A percentile compares a stretch with the other conserved stretches of the same genome.
These are phyloP conservation scores for Aspergillus arachidicola DNA, from an alignment of 2,329 filamentous ascomycete genomes.

Conservation along the genomic window DNA sequence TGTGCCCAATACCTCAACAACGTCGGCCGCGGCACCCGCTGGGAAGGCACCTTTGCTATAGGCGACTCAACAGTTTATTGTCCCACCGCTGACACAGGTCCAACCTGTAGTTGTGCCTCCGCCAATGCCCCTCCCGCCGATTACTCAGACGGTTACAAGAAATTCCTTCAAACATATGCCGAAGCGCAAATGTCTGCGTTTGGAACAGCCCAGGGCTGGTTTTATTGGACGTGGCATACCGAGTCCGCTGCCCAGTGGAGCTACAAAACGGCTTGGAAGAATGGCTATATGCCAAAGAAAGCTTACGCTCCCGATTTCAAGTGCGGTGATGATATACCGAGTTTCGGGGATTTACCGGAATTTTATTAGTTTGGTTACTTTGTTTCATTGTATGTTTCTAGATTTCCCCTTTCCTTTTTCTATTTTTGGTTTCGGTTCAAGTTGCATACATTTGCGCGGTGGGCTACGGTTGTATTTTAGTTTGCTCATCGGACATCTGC, in stretches of 20 bases:
- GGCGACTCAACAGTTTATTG: conserved; percentile 74
- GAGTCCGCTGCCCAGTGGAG: conserved; percentile 89
- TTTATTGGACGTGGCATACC: conserved; percentile 98
- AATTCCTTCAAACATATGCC: conserved; percentile 85
- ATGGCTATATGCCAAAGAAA: conserved; percentile 75
- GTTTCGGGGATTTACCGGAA: conserved; percentile 48
- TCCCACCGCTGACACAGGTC: conserved; percentile 61
- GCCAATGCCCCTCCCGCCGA: conserved; percentile 73
- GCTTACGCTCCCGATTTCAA: conserved; percentile 72
- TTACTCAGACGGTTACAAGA: conserved; percentile 77
- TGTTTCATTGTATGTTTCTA: conserved; percentile 12
- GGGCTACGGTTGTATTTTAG: not conserved
- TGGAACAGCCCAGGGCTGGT: conserved; percentile 94
- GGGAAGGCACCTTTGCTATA: conserved; percentile 78
- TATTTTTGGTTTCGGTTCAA: not conserved
- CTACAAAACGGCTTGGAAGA: conserved; percentile 63
- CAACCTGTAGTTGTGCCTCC: conserved; percentile 69
- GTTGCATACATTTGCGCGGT: not conserved
- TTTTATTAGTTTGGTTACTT: conserved; percentile 38
- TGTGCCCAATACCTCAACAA: conserved; percentile 87
- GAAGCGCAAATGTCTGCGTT: conserved; percentile 96
- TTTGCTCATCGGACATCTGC: not conserved
- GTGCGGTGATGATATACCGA: conserved; percentile 56
- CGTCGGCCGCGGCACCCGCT: conserved; percentile 82
- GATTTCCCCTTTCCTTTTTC: conserved; percentile 1